phyloP scores from a whole-genome alignment of 768 basidiomycete genomes.

The Cyathus striatus region DNA sequence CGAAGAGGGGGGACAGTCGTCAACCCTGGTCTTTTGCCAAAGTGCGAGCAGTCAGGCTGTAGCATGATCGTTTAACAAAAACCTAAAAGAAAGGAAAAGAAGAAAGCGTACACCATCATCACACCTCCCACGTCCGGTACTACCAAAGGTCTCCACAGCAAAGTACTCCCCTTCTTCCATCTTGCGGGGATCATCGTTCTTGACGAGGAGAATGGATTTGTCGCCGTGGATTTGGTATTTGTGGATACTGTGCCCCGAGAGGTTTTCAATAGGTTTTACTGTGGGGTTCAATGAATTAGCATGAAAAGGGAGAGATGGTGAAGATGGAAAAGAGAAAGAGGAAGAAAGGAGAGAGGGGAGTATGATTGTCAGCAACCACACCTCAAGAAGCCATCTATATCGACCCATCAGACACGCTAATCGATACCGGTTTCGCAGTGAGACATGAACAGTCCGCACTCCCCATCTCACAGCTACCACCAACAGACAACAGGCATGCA shows the following conservation, averaged over 20 bases:
- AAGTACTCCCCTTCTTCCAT: slow-evolving; percentile 99
- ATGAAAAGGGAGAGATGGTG: neutral
- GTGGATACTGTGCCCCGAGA: slow-evolving; percentile 92
- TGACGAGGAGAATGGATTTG: slow-evolving; percentile 88
- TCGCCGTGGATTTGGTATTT: slow-evolving; percentile 91
- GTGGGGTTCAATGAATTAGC: neutral
- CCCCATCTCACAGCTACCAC: too few relatives aligned
- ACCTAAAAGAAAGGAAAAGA: neutral
- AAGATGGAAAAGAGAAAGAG: neutral
- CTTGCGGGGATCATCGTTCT: slow-evolving; percentile 84
- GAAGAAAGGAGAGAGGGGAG: too few relatives aligned
- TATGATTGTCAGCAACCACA: too few relatives aligned
- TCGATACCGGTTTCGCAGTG: too few relatives aligned
- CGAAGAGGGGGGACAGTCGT: slow-evolving; percentile 70
- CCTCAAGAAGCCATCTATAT: too few relatives aligned
- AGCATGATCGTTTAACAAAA: neutral
- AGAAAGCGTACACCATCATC: slow-evolving; percentile 61
- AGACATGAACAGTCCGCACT: too few relatives aligned
- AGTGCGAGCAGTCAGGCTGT: slow-evolving; percentile 92
- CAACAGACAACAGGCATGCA: too few relatives aligned
- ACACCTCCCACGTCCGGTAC: slow-evolving; percentile 85
- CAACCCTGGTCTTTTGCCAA: slow-evolving; percentile 68
- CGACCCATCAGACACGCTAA: too few relatives aligned
- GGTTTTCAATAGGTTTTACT: slow-evolving; percentile 93
- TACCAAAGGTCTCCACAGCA: slow-evolving; percentile 98